Conservation (phyloP, 2,329 filamentous ascomycete species). For the Cladorrhinum sp. region DNA sequence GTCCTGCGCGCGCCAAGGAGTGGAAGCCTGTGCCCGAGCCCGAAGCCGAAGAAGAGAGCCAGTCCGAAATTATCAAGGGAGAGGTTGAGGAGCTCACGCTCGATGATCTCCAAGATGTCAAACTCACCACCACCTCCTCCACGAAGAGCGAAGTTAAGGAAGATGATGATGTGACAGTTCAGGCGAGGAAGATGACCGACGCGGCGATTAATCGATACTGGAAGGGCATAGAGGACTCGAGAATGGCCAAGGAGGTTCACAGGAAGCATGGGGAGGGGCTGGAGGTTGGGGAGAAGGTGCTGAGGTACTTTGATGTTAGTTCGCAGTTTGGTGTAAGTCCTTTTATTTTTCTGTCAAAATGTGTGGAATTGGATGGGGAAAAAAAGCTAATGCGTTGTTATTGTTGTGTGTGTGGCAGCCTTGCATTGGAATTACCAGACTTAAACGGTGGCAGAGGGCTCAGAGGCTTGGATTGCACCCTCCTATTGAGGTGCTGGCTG, state of each 20-base stretch:
- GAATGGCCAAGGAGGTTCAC: slow-evolving; percentile 70
- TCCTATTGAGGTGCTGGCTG: slow-evolving; percentile 84
- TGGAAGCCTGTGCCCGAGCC: slow-evolving; percentile 19
- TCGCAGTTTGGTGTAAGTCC: slow-evolving; percentile 82
- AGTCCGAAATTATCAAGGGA: too few species aligned
- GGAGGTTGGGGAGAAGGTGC: slow-evolving; percentile 73
- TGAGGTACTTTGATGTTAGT: slow-evolving; percentile 89
- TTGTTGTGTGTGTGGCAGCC: too few species aligned
- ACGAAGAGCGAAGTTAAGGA: slow-evolving; percentile 18
- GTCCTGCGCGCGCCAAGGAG: slow-evolving; percentile 23
- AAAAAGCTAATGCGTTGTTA: slow-evolving; percentile 7
- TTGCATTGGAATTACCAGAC: slow-evolving; percentile 77
- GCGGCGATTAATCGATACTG: slow-evolving; percentile 75
- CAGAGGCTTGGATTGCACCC: slow-evolving; percentile 79
- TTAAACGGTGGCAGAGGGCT: slow-evolving; percentile 85
- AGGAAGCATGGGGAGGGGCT: slow-evolving; percentile 59
- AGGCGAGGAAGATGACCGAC: slow-evolving; percentile 64
- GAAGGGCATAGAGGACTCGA: slow-evolving; percentile 65
- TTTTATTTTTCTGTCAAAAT: background rate
- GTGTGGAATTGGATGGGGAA: background rate
- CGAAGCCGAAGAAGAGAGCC: slow-evolving; percentile 27
- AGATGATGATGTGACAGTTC: slow-evolving; percentile 50
- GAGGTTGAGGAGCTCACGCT: slow-evolving; percentile 17
- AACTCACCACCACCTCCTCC: background rate
- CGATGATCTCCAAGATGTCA: slow-evolving; percentile 24